phyloP scores from a whole-genome alignment of 257 asterid species.

The Nicotiana undulata region DNA sequence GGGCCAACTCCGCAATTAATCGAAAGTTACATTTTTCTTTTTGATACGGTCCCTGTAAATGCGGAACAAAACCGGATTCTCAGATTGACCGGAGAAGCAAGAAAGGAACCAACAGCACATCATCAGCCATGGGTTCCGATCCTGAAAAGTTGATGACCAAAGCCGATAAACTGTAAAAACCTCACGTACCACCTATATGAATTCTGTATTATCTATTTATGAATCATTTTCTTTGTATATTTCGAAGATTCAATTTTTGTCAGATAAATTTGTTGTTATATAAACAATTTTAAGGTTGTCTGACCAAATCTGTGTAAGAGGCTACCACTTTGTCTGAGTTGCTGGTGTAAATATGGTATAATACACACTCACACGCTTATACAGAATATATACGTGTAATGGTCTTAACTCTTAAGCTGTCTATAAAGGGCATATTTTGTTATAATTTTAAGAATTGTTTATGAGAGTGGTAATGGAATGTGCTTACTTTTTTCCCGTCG shows the following conservation, averaged over 20 bases:
- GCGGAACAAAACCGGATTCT: not conserved
- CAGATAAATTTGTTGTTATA: not conserved
- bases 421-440: not conserved
- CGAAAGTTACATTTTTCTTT: not conserved
- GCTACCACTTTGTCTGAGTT: not conserved
- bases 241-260: not conserved
- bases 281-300: not conserved
- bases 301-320: not conserved
- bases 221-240: not conserved
- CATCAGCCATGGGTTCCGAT: slow-evolving; percentile 70
- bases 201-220: not conserved
- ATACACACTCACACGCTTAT: not conserved
- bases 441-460: not conserved
- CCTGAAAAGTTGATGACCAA: slow-evolving; percentile 74
- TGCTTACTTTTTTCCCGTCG: not conserved
- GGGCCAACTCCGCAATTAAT: not conserved
- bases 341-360: not conserved
- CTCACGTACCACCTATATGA: not conserved
- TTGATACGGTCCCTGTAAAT: not conserved
- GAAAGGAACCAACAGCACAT: not conserved
- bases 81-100: not conserved
- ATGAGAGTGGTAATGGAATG: not conserved
- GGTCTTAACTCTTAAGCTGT: not conserved
- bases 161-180: slow-evolving; percentile 80
- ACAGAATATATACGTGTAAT: not conserved